Conservation (phyloP, 306 rosid genomes). For the Cucurbita pepo region DNA sequence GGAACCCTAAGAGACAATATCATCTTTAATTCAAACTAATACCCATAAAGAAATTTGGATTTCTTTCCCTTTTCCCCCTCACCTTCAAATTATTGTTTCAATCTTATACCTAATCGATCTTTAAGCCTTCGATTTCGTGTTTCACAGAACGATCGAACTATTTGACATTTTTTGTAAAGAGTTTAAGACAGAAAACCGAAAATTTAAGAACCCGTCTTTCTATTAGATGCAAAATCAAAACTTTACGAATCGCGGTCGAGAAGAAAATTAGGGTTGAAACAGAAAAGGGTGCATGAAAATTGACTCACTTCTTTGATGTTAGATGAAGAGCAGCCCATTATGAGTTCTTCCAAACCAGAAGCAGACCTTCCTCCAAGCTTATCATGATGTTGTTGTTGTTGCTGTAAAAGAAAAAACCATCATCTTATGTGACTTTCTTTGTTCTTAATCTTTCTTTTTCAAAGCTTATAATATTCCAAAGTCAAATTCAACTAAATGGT, state of each 20-base stretch:
- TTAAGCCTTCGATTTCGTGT: no score
- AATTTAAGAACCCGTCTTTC: no score
- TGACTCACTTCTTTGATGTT: conserved; percentile 65
- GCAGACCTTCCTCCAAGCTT: conserved; percentile 76
- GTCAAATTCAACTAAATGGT: not conserved
- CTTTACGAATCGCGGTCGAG: no score
- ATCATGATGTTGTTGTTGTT: conserved; percentile 47
- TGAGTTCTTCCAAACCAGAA: conserved; percentile 94
- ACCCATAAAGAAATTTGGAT: not conserved
- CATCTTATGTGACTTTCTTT: not conserved
- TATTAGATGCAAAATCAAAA: no score
- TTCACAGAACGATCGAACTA: no score
- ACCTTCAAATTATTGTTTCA: no score
- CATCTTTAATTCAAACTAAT: not conserved
- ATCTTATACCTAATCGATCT: no score
- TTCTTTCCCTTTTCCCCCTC: not conserved
- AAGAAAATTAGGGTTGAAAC: no score
- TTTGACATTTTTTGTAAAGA: no score
- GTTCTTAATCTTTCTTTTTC: not conserved
- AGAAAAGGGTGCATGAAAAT: conserved; percentile 33
- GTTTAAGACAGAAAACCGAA: no score
- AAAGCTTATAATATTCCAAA: not conserved
- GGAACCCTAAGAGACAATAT: not conserved
- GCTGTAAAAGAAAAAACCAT: not conserved
- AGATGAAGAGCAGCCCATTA: conserved; percentile 88